Conservation (phyloP, 129 eudicot species). For the Tagetes patula region DNA sequence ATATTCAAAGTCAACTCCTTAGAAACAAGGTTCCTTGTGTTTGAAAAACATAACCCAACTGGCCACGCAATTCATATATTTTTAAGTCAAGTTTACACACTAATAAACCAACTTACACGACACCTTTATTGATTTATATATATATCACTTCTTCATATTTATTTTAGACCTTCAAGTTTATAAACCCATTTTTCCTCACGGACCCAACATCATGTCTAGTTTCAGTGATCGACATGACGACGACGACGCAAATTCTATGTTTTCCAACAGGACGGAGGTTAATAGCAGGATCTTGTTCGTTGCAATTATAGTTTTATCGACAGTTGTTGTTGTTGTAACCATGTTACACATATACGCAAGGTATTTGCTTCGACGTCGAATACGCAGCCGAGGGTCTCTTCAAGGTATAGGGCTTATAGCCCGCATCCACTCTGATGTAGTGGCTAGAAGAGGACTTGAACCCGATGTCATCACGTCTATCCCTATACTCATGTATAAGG, state of each 20-base stretch:
- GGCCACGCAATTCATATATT: constrained; percentile 33
- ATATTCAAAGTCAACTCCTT: constrained; percentile 40
- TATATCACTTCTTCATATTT: constrained; percentile 22
- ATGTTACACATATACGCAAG: constrained; percentile 66
- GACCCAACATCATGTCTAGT: constrained; percentile 20
- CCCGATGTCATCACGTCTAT: constrained; percentile 48
- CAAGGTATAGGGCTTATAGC: constrained; percentile 32
- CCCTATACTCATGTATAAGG: constrained; percentile 45
- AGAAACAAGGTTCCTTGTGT: constrained; percentile 27
- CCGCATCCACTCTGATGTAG: constrained; percentile 25
- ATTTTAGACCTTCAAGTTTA: neutral
- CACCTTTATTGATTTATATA: constrained; percentile 7
- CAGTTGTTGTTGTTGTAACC: constrained; percentile 57
- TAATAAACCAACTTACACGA: constrained; percentile 16
- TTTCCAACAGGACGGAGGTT: constrained; percentile 12
- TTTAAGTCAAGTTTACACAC: constrained; percentile 38
- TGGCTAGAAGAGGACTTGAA: constrained; percentile 59
- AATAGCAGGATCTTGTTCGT: constrained; percentile 57
- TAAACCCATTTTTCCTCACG: neutral
- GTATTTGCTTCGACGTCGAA: constrained; percentile 59
- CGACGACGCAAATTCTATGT: constrained; percentile 1
- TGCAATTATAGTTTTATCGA: constrained; percentile 50
- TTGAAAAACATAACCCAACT: constrained; percentile 35
- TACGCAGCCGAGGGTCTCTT: constrained; percentile 42
- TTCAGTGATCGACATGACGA: constrained; percentile 4